These are phyloP conservation scores for Acer negundo DNA, from an alignment of 345 rosid species.

Conservation along the genomic window DNA sequence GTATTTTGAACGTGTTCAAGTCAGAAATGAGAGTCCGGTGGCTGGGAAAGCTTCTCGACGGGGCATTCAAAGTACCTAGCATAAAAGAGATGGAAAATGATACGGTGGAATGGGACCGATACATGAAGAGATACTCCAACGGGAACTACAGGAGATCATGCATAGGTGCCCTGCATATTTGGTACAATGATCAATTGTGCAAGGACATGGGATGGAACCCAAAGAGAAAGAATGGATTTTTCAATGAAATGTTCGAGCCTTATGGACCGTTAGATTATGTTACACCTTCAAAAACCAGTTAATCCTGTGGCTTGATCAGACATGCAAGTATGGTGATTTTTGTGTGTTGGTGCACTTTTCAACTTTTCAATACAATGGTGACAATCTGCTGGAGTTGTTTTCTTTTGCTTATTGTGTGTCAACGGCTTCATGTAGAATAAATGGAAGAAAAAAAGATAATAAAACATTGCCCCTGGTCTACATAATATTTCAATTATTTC, in stretches of 20 bases:
- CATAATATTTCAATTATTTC: too few species aligned
- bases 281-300: background rate
- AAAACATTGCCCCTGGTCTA: too few species aligned
- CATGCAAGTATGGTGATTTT: too few species aligned
- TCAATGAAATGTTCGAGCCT: conserved; percentile 39
- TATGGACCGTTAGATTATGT: conserved; percentile 44
- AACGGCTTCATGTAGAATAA: too few species aligned
- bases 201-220: conserved; percentile 50
- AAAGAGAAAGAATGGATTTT: conserved; percentile 34
- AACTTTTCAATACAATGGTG: too few species aligned
- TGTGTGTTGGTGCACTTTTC: too few species aligned
- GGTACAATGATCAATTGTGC: conserved; percentile 46
- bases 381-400: too few species aligned
- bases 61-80: conserved; percentile 33
- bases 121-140: conserved; percentile 30
- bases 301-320: background rate
- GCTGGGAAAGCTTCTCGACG: conserved; percentile 37
- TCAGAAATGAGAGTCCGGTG: conserved; percentile 45
- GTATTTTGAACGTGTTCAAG: conserved; percentile 36
- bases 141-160: conserved; percentile 32
- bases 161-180: conserved; percentile 36
- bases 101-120: conserved; percentile 30
- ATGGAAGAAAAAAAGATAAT: too few species aligned
- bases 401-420: too few species aligned
- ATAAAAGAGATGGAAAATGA: conserved; percentile 43